These are phyloP conservation scores for Podila epigama DNA, from an alignment of 192 early-diverging fungal genomes.

Conservation along the genomic window DNA sequence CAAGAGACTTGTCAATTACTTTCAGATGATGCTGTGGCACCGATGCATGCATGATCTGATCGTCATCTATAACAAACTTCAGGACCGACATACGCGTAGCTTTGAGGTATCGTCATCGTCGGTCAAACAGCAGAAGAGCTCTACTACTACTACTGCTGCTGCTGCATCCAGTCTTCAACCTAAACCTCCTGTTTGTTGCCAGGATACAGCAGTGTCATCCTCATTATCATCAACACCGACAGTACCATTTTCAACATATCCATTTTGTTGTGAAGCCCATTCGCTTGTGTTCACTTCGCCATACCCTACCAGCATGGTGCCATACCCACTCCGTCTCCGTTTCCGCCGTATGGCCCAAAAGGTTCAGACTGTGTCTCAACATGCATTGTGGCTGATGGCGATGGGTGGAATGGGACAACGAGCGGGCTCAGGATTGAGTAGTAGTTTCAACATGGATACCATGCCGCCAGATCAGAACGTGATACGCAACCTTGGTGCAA, in stretches of 20 bases:
- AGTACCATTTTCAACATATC: constrained; percentile 2
- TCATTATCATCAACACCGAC: not conserved
- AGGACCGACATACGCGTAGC: constrained; percentile 10
- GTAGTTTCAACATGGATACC: not conserved
- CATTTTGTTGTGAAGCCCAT: constrained; percentile 44
- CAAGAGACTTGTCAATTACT: constrained; percentile 20
- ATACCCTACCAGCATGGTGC: constrained; percentile 15
- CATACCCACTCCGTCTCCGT: constrained; percentile 19
- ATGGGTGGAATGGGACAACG: not conserved
- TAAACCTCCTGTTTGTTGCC: constrained; percentile 8
- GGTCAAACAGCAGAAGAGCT: not conserved
- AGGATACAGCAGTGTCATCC: not conserved
- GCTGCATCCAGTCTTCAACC: not conserved
- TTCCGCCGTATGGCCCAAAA: constrained; percentile 21
- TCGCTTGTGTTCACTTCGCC: constrained; percentile 24
- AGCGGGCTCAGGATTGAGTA: not conserved
- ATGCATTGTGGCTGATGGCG: not conserved
- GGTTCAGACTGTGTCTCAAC: constrained; percentile 10
- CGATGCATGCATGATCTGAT: constrained; percentile 37
- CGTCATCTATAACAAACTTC: constrained; percentile 23
- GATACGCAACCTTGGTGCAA: constrained; percentile 16
- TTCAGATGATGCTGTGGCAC: constrained; percentile 41
- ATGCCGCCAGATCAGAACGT: not conserved
- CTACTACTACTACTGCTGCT: not conserved
- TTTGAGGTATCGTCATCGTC: not conserved